Base-by-base conservation (phyloP, 2,329 filamentous ascomycete genomes). In the Penicillium sp. region DNA sequence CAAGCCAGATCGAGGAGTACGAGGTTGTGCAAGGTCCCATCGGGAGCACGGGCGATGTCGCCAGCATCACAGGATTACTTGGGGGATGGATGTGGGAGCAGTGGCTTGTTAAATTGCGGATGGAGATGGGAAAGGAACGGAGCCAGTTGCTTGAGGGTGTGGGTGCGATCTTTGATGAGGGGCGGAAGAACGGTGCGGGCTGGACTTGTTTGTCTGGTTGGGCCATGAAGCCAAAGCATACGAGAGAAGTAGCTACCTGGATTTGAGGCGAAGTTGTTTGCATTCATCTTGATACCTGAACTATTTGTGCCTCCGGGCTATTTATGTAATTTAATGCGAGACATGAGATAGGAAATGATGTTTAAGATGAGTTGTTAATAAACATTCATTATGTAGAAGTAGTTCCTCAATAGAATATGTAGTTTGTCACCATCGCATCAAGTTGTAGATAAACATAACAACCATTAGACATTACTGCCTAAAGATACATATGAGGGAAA, bases 81-180 rank as follows among this genome's bases (percentile, higher is more conserved):
- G 95, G 92, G 4, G 88, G 89, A 26, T 95, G 92, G 88, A 88
- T 88, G 72, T 99, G 93, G 93, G 95, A 99, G 83, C 90, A 91
- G 73, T 99, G 95, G 95, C 84, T 98, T 74, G 78, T 97, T 64
- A 91, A 92, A 69, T 84, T 93, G 68, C 90, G 95, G 78, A 85
- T 88, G 77, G 93, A 97, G 80, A 95, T 91, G 70, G 89, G 90
- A 26, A 88, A 91, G 70, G 80, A 81, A 33, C 79, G 81, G 56
- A 73, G 76, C 47, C 78, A 75, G 57, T 72, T 84, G 53, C 68
- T 87, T 50, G 81, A 85, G 57, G 83, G 83, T 26, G 79, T 87
- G 19, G 80, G 82, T 21, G 78, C 80, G 60, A 80, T 85, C 23
- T 77, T 88, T 57, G 83, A 86, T 62, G 85, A 88, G 66, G 83